These are phyloP conservation scores for Aspergillus sp. DNA, from an alignment of 2,329 filamentous ascomycete species.

Conservation along the genomic window DNA sequence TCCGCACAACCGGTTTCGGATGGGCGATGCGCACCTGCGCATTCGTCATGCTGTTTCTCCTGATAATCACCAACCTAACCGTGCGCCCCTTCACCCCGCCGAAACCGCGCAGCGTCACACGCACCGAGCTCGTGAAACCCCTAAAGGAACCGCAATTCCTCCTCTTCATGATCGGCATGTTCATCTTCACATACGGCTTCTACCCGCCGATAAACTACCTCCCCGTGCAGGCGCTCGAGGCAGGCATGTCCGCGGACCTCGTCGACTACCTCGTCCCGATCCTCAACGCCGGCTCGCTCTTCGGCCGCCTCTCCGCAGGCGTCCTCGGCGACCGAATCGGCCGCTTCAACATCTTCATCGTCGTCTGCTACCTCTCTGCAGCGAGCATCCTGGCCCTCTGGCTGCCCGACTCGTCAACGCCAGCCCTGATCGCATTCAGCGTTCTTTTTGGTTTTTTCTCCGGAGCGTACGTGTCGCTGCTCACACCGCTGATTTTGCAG, in stretches of 20 bases:
- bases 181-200: conserved; percentile 36
- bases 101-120: neutral
- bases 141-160: conserved; percentile 31
- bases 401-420: conserved; percentile 48
- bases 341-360: conserved; percentile 25
- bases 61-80: conserved; percentile 56
- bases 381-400: conserved; percentile 25
- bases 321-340: conserved; percentile 24
- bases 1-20: conserved; percentile 54
- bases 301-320: conserved; percentile 25
- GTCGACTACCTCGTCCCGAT: conserved; percentile 27
- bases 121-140: conserved; percentile 21
- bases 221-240: conserved; percentile 21
- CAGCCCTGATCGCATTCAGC: conserved; percentile 64
- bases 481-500: conserved; percentile 63
- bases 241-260: conserved; percentile 23
- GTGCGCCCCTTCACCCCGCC: conserved; percentile 51
- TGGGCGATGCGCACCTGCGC: conserved; percentile 61
- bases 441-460: conserved; percentile 68
- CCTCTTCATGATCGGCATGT: conserved; percentile 26
- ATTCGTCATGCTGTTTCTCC: conserved; percentile 63
- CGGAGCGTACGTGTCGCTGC: conserved; percentile 65
- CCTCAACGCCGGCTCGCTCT: conserved; percentile 27
- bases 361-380: conserved; percentile 12
- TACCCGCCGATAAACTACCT: conserved; percentile 33